Conservation (phyloP, 2,329 filamentous ascomycete genomes). For the Penicillium sp. region DNA sequence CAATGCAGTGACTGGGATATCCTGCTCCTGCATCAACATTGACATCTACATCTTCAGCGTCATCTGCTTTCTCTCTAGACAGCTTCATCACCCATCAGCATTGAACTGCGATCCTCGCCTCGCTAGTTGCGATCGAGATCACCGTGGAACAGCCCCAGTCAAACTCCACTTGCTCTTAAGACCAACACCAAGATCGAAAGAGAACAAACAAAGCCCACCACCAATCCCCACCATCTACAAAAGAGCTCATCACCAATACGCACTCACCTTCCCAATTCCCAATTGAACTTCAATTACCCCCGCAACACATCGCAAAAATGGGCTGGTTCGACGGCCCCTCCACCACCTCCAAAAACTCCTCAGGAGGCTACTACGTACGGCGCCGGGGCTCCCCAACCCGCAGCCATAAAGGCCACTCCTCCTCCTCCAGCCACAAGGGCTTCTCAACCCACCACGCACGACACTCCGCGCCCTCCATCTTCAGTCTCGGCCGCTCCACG, state of each 20-base stretch:
- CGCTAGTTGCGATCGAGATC: background rate
- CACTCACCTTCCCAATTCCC: background rate
- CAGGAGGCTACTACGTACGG: slow-evolving; percentile 32
- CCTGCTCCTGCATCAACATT: background rate
- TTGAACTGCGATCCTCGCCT: background rate
- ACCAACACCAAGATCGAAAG: background rate
- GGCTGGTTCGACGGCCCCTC: slow-evolving; percentile 48
- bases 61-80: background rate
- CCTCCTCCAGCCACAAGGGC: slow-evolving; percentile 36
- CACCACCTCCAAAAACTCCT: slow-evolving; percentile 29
- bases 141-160: background rate
- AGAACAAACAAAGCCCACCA: background rate
- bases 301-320: slow-evolving; percentile 33
- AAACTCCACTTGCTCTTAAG: background rate
- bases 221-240: background rate
- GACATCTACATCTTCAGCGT: background rate
- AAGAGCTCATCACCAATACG: background rate
- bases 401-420: slow-evolving; percentile 34
- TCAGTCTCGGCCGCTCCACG: slow-evolving; percentile 43
- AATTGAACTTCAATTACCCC: background rate
- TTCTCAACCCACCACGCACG: slow-evolving; percentile 39
- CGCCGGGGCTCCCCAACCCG: slow-evolving; percentile 41
- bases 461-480: slow-evolving; percentile 49
- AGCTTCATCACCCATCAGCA: background rate
- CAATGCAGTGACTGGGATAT: background rate